A percentile compares a stretch with the other conserved stretches of the same genome.
Evolutionary conservation across 352 stramenopile species (phyloP).

Genomic region (Vaucheria bursata): DNA sequence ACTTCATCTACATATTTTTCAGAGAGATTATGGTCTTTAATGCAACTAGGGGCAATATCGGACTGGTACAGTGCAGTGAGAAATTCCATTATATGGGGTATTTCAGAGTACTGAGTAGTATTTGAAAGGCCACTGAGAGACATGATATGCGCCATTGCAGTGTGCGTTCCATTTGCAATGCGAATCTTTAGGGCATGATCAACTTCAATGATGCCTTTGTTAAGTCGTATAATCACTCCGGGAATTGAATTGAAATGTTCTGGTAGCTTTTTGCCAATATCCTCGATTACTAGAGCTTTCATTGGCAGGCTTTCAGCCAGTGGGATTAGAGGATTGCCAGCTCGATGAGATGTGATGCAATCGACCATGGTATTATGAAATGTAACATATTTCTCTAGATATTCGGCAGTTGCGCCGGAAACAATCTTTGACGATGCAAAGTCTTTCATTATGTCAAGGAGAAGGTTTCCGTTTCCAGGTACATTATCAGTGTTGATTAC

Average conservation of each 20-base stretch:
- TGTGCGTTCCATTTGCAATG: slow-evolving; percentile 79
- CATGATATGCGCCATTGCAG: slow-evolving; percentile 70
- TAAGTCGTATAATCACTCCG: slow-evolving; percentile 55
- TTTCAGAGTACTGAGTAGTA: not conserved
- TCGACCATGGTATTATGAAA: slow-evolving; percentile 76
- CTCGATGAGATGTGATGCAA: slow-evolving; percentile 58
- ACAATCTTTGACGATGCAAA: too few species aligned
- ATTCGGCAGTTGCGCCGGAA: not conserved
- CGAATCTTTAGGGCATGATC: slow-evolving; percentile 79
- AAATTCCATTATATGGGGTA: slow-evolving; percentile 38
- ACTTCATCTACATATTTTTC: slow-evolving; percentile 40
- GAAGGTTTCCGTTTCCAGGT: slow-evolving; percentile 58
- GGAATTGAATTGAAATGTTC: slow-evolving; percentile 41
- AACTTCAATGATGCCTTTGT: slow-evolving; percentile 7
- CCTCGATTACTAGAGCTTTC: slow-evolving; percentile 63
- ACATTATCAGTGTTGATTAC: slow-evolving; percentile 71
- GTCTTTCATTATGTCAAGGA: too few species aligned
- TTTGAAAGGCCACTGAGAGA: slow-evolving; percentile 52
- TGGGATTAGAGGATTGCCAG: slow-evolving; percentile 54
- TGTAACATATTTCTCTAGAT: slow-evolving; percentile 16
- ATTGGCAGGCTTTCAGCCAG: slow-evolving; percentile 57
- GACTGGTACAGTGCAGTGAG: slow-evolving; percentile 53
- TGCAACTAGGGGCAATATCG: slow-evolving; percentile 25
- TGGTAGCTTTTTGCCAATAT: slow-evolving; percentile 54
- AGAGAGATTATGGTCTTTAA: slow-evolving; percentile 6